Evolutionary conservation across 805 yeast species (phyloP), one percentile per base, ranked within the genome.

Genomic region (Lipomyces yamanashiensis): DNA sequence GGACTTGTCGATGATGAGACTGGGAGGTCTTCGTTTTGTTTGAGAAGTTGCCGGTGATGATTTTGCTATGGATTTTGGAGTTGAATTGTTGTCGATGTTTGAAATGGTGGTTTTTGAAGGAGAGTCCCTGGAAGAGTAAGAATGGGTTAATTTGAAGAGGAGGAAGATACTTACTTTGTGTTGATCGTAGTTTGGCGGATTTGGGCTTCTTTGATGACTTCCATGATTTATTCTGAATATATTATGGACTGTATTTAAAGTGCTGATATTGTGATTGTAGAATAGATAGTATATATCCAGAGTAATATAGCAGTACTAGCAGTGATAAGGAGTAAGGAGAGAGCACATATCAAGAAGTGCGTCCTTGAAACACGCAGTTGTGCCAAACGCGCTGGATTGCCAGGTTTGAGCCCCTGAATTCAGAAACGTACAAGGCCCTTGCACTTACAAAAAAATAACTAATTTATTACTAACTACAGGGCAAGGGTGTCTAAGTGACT

Each of bases 21-120:
- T 61, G 12, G 65, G 65, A 34, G 65, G 65, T 5, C 65, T 54
- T 8, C 64, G 57, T 43, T 61, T 56, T 12, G 61, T n/a, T 9
- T 34, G 61, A 10, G 47, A 17, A 12, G 15, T 43, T 19, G 21
- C 21, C 21, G 47, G 19, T 2, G 47, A 19, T n/a, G 47, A 43
- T 17, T 43, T n/a, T 17, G 21, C 21, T 4, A 43, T n/a, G 15
- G 19, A 9, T 19, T 15, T 9, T 12, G 47, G 17, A 13, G 47
- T 8, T 43, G 47, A 43, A 7, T 43, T 28, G 28, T 28, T 28
- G 2, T 28, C 28, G 28, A 28, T 28, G 28, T 5, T 28, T 3
- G 2, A 3, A 28, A 5, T 3, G 28, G 28, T 28, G 5, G 28
- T 3, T 3, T 28, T 28, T 28, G 28, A 28, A 28, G 28, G 28